Evolutionary conservation across 441 rosid species (phyloP).

Genomic region (Dalechampia spathulata): DNA sequence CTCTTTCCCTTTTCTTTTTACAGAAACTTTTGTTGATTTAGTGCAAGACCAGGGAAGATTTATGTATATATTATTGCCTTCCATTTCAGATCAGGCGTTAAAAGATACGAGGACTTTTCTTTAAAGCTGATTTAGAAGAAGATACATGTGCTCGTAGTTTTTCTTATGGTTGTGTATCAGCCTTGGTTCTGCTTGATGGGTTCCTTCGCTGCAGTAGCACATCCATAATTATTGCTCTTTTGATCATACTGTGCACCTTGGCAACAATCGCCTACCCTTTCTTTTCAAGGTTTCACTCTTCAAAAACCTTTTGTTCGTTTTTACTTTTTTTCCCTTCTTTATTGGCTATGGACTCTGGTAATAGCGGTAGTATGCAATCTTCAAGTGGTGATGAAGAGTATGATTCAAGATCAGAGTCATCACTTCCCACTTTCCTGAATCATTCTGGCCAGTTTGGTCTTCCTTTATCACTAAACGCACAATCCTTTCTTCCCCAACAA

Average conservation of each 20-base stretch:
- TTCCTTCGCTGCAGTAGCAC: constrained; percentile 17
- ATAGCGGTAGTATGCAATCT: constrained; percentile 68
- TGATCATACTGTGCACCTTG: constrained; percentile 6
- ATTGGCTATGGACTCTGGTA: constrained; percentile 60
- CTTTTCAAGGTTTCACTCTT: constrained; percentile 9
- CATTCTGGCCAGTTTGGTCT: constrained; percentile 23
- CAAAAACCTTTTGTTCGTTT: background rate
- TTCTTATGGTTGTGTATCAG: background rate
- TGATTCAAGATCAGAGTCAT: constrained; percentile 35
- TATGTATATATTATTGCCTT: constrained; percentile 11
- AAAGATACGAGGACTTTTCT: constrained; percentile 21
- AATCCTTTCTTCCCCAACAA: constrained; percentile 20
- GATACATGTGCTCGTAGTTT: background rate
- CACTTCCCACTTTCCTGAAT: constrained; percentile 33
- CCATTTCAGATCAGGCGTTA: constrained; percentile 25
- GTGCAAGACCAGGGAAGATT: constrained; percentile 24
- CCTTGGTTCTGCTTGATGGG: constrained; percentile 11
- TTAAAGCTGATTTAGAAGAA: constrained; percentile 24
- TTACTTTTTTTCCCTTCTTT: background rate
- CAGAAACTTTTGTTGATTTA: constrained; percentile 15
- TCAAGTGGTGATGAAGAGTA: constrained; percentile 69
- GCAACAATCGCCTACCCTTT: constrained; percentile 12
- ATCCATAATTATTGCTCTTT: constrained; percentile 3
- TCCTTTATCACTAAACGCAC: constrained; percentile 20
- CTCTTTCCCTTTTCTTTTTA: background rate